Evolutionary conservation across 352 stramenopile species (phyloP), one percentile per base, ranked within the genome.

Genomic region (Globisporangium middletonii): DNA sequence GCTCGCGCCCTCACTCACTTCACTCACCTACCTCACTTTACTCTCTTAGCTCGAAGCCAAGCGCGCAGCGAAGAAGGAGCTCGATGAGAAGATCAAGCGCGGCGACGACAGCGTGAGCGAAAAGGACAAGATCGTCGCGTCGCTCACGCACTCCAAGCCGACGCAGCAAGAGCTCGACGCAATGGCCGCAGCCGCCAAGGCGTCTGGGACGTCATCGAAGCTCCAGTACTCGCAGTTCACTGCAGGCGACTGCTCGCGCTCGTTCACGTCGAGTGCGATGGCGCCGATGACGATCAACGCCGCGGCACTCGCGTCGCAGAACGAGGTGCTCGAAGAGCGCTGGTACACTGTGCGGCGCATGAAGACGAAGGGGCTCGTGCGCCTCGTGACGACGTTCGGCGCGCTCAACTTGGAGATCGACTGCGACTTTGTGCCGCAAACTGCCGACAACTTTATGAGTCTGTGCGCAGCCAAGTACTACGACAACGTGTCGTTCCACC

Each of bases 341-440:
- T 98, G 89, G 82, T 79, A 87, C n/a, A 69, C 83, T 18, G 77
- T 98, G 30, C 78, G 82, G 43, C 80, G 80, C 41, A 77, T 97
- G 53, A 97, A 97, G 68, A 97, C 98, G 72, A 99, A 99, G 73
- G 96, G 95, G 2, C 97, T 98, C 60, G 96, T 98, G n/a, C 85
- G 90, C 23, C 74, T 99, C 19, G 79, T 95, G 57, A 99, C 96
- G 6, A 97, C 79, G 28, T 63, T 96, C 46, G 97, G 97, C 41
- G 83, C 96, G 52, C 86, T 99, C 38, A 97, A 99, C 59, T 56
- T 99, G 28, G 94, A 95, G 63, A 70, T 99, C 38, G 91, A 99
- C 73, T 98, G 89, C 65, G 95, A 99, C 69, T 96, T 99, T 56
- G 94, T 96, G 19, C 96, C 96, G 19, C 78, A 95, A 47, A 99